phyloP scores from a whole-genome alignment of 2,329 filamentous ascomycete species.

The Westerdykella ornata region DNA sequence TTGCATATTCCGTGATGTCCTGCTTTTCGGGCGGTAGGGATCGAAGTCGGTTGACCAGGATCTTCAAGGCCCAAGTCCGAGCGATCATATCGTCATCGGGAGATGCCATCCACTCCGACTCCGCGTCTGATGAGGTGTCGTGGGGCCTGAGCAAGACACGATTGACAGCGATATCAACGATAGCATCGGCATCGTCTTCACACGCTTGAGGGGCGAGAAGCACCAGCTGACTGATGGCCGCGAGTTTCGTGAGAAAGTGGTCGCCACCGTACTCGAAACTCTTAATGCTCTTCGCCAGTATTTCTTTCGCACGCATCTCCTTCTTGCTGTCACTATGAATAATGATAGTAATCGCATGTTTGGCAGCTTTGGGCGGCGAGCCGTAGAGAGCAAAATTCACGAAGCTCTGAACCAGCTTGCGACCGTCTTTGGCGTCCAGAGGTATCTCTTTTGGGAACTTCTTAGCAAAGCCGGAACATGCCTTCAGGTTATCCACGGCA shows the following conservation, averaged over 20 bases:
- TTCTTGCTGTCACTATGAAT: slow-evolving; percentile 70
- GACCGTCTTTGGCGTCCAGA: slow-evolving; percentile 50
- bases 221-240: slow-evolving; percentile 66
- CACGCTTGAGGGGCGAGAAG: slow-evolving; percentile 67
- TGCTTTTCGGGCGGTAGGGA: slow-evolving; percentile 47
- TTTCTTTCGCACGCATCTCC: slow-evolving; percentile 77
- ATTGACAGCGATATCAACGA: slow-evolving; percentile 70
- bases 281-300: slow-evolving; percentile 69
- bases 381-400: slow-evolving; percentile 78
- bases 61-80: slow-evolving; percentile 76
- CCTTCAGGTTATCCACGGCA: slow-evolving; percentile 86
- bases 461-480: slow-evolving; percentile 84
- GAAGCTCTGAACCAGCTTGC: slow-evolving; percentile 73
- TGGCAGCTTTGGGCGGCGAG: slow-evolving; percentile 72
- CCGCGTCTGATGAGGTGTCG: slow-evolving; percentile 47
- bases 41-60: slow-evolving; percentile 78
- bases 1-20: slow-evolving; percentile 47
- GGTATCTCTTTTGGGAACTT: slow-evolving; percentile 80
- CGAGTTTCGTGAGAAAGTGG: slow-evolving; percentile 67
- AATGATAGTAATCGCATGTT: slow-evolving; percentile 88
- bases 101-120: slow-evolving; percentile 47
- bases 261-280: slow-evolving; percentile 65
- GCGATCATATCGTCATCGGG: slow-evolving; percentile 75
- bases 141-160: slow-evolving; percentile 67
- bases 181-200: slow-evolving; percentile 62